Evolutionary conservation across 352 stramenopile species (phyloP).

Genomic region (Phytophthora pinifolia): DNA sequence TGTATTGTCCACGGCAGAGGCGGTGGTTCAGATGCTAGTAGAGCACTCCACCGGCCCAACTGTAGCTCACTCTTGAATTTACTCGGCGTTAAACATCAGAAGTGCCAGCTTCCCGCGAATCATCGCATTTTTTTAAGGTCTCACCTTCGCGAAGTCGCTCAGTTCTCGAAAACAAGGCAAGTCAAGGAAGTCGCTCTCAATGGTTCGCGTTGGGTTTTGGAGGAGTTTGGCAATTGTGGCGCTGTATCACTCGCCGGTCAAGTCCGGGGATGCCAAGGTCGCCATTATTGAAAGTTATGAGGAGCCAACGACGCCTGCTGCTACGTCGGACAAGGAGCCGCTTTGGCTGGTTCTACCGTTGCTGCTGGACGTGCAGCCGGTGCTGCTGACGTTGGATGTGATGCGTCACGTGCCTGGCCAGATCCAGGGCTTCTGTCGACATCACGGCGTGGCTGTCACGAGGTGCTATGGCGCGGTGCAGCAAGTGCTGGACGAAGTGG

Average conservation of each 20-base stretch:
- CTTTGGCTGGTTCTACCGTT: slow-evolving; percentile 39
- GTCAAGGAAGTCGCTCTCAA: background rate
- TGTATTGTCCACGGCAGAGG: too few species aligned
- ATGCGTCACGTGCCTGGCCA: slow-evolving; percentile 25
- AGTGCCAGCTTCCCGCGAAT: too few species aligned
- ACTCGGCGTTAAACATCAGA: too few species aligned
- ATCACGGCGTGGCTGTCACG: slow-evolving; percentile 28
- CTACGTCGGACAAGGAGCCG: slow-evolving; percentile 4
- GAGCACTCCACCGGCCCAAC: too few species aligned
- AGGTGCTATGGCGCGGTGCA: slow-evolving; percentile 28
- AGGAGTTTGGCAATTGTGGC: slow-evolving; percentile 6
- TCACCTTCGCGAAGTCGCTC: background rate
- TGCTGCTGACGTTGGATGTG: slow-evolving; percentile 40
- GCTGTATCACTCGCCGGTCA: slow-evolving; percentile 8
- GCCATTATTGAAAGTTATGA: slow-evolving; percentile 15
- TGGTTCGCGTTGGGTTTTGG: slow-evolving; percentile 4
- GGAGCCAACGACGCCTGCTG: slow-evolving; percentile 4
- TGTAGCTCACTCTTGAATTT: too few species aligned
- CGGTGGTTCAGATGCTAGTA: too few species aligned
- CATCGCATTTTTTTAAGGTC: slow-evolving; percentile 17
- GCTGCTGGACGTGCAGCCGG: slow-evolving; percentile 56
- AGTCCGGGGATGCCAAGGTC: background rate
- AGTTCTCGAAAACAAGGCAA: slow-evolving; percentile 14
- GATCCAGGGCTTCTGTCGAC: slow-evolving; percentile 41
- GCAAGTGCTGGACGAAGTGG: slow-evolving; percentile 28